A percentile compares a stretch with the other conserved stretches of the same genome.
Evolutionary conservation across 495 filamentous ascomycete species (phyloP).

Genomic region (Penicillium chermesinum): DNA sequence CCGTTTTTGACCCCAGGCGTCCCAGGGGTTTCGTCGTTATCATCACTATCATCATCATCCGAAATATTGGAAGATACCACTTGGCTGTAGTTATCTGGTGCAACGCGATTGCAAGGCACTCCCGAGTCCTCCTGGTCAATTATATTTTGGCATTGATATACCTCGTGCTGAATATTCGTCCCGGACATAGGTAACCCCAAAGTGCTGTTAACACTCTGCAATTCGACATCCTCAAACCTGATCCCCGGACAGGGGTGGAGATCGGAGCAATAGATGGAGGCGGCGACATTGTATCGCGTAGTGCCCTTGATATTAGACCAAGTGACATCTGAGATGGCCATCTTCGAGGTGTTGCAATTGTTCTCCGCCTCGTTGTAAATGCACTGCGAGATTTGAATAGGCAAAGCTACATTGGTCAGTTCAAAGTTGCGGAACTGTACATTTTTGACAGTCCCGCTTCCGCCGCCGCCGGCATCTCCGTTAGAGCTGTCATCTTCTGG

Average conservation of each 20-base stretch:
- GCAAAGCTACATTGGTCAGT: constrained; percentile 45
- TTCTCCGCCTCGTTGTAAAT: constrained; percentile 45
- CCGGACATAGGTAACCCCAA: constrained; percentile 18
- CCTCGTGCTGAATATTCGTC: constrained; percentile 20
- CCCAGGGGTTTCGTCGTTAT: not conserved
- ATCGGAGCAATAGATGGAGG: constrained; percentile 49
- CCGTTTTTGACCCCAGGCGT: not conserved
- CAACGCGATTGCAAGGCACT: constrained; percentile 22
- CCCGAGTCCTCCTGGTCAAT: constrained; percentile 12
- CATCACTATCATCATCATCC: constrained; percentile 14
- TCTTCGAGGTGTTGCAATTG: constrained; percentile 46
- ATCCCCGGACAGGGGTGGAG: constrained; percentile 43
- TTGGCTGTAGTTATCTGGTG: constrained; percentile 20
- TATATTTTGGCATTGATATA: constrained; percentile 24
- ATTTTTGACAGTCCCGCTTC: constrained; percentile 41
- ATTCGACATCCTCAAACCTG: constrained; percentile 47
- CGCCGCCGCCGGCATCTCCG: constrained; percentile 28
- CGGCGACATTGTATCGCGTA: constrained; percentile 48
- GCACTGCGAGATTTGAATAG: constrained; percentile 54
- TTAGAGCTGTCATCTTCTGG: constrained; percentile 21
- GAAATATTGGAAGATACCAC: constrained; percentile 16
- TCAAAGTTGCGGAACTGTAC: constrained; percentile 48
- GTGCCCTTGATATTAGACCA: constrained; percentile 57
- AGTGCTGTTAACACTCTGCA: constrained; percentile 30
- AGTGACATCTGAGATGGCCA: constrained; percentile 45